Evolutionary conservation across 805 yeast species (phyloP).

Genomic region (Kregervanrija pseudodelftensis): DNA sequence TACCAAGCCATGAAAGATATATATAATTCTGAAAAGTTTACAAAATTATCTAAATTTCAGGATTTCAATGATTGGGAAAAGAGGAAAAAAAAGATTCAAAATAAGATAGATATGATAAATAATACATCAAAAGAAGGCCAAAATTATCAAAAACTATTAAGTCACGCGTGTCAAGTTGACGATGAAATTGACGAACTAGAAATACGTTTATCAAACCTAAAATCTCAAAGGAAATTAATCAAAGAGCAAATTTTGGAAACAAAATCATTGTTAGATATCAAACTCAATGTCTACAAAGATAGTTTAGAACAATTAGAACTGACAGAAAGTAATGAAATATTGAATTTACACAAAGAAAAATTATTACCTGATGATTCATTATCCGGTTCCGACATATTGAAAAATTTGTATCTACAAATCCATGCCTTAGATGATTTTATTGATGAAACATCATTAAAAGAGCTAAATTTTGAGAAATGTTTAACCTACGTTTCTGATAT

Average conservation of each 20-base stretch:
- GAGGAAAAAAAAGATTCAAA: constrained; percentile 28
- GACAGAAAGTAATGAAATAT: constrained; percentile 14
- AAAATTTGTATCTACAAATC: constrained; percentile 19
- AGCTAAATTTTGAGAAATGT: constrained; percentile 18
- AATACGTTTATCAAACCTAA: constrained; percentile 26
- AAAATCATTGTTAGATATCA: constrained; percentile 44
- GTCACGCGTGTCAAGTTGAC: constrained; percentile 28
- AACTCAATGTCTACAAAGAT: constrained; percentile 37
- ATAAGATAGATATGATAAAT: constrained; percentile 32
- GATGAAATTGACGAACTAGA: constrained; percentile 34
- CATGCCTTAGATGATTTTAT: constrained; percentile 21
- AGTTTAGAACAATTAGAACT: constrained; percentile 20
- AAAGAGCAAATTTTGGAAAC: constrained; percentile 36
- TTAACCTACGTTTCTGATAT: constrained; percentile 20
- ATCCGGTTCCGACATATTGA: constrained; percentile 10
- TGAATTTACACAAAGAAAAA: constrained; percentile 2
- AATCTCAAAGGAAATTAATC: constrained; percentile 29
- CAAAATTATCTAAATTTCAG: constrained; percentile 21
- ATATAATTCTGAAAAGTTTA: constrained; percentile 31
- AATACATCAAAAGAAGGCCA: constrained; percentile 36
- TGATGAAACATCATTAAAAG: constrained; percentile 11
- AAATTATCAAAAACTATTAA: constrained; percentile 31
- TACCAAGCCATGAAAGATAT: constrained; percentile 40
- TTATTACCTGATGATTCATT: neutral
- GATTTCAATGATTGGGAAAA: constrained; percentile 35